Percentiles rank a stretch among this genome's conserved stretches.
Evolutionary conservation across 768 basidiomycete species (phyloP).

Genomic region (Macrocybe gigantea): DNA sequence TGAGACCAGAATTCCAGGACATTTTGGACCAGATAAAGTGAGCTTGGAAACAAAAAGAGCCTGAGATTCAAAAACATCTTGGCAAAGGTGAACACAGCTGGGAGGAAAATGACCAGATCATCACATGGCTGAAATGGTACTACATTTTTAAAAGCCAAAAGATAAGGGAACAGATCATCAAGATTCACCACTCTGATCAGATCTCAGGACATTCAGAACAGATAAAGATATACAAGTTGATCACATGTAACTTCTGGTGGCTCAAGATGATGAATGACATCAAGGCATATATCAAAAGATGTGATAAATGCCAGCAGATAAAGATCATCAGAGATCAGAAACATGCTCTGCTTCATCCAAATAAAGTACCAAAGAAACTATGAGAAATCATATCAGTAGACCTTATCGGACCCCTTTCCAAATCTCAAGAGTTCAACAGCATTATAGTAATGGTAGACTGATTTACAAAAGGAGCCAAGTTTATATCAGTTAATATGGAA

Average conservation of each 20-base stretch:
- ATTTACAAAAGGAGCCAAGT: slow-evolving; percentile 11
- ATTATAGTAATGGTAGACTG: slow-evolving; percentile 26
- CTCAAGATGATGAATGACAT: slow-evolving; percentile 9
- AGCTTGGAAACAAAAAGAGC: no score
- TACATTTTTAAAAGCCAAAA: no score
- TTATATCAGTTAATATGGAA: slow-evolving; percentile 14
- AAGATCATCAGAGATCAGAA: slow-evolving; percentile 23
- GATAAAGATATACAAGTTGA: slow-evolving; percentile 20
- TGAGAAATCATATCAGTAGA: slow-evolving; percentile 33
- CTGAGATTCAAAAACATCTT: no score
- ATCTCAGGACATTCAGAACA: slow-evolving; percentile 27
- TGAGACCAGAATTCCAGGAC: no score
- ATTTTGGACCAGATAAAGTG: no score
- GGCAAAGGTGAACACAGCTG: no score
- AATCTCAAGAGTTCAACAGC: slow-evolving; percentile 21
- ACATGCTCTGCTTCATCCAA: slow-evolving; percentile 13
- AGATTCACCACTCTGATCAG: no score
- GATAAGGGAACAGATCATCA: no score
- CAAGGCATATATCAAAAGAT: slow-evolving; percentile 18
- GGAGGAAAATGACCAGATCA: no score
- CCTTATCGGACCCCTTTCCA: slow-evolving; percentile 26
- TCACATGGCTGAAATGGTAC: no score
- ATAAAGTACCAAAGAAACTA: slow-evolving; percentile 10
- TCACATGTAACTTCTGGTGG: slow-evolving; percentile 22
- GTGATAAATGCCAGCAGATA: slow-evolving; percentile 23